phyloP scores from a whole-genome alignment of 2,329 filamentous ascomycete species.

The Neurospora sp. region DNA sequence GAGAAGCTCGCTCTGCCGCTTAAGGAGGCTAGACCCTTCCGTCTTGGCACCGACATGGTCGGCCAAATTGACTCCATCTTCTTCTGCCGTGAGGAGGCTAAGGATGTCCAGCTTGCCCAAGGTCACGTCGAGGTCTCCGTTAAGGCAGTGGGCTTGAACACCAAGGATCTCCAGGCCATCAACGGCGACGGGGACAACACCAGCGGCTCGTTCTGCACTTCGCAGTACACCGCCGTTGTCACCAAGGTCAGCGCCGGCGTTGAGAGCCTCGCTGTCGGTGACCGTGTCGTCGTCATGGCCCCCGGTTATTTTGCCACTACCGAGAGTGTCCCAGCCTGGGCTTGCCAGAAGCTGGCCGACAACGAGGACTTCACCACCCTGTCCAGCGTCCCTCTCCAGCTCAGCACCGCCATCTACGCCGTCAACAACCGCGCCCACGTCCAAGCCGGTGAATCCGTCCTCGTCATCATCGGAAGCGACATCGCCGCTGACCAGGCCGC shows the following conservation, averaged over 20 bases:
- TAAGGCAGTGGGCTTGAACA: slow-evolving; percentile 11
- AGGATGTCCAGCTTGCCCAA: not conserved
- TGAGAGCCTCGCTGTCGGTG: slow-evolving; percentile 12
- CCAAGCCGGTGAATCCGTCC: slow-evolving; percentile 13
- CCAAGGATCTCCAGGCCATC: slow-evolving; percentile 15
- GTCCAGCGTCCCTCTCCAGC: slow-evolving; percentile 9
- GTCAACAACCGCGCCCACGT: slow-evolving; percentile 16
- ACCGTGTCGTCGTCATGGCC: slow-evolving; percentile 16
- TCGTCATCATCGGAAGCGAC: slow-evolving; percentile 10
- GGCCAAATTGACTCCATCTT: not conserved
- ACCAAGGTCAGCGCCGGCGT: slow-evolving; percentile 13
- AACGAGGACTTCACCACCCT: slow-evolving; percentile 8
- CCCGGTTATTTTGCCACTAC: slow-evolving; percentile 16
- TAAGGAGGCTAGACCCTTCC: not conserved
- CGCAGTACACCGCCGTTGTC: slow-evolving; percentile 13
- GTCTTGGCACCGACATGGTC: not conserved
- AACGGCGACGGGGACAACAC: slow-evolving; percentile 17
- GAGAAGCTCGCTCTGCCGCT: not conserved
- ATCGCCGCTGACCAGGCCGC: not conserved
- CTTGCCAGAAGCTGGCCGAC: slow-evolving; percentile 12
- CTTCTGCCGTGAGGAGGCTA: not conserved
- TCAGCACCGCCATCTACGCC: slow-evolving; percentile 16
- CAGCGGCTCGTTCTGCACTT: slow-evolving; percentile 10
- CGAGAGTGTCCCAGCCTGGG: slow-evolving; percentile 8
- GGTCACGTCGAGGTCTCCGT: slow-evolving; percentile 16